Conservation (phyloP, 192 early-diverging fungal species). For the Umbelopsis sp. region DNA sequence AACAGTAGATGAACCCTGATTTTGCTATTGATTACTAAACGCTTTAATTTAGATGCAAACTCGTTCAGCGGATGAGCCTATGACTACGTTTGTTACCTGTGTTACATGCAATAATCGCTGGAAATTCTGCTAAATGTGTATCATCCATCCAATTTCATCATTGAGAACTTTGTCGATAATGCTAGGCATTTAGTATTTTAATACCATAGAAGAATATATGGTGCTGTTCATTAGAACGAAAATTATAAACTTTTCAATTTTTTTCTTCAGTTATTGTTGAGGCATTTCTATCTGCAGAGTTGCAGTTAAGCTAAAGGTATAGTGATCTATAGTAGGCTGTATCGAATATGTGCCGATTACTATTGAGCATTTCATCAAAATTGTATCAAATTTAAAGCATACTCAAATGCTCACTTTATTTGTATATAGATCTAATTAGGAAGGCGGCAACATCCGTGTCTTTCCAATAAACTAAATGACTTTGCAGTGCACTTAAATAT, state of each 20-base stretch:
- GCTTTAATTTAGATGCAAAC: slow-evolving; percentile 53
- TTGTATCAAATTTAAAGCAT: too few relatives aligned
- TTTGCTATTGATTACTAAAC: not conserved
- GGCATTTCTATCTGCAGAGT: too few relatives aligned
- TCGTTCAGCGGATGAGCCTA: slow-evolving; percentile 96
- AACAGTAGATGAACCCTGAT: not conserved
- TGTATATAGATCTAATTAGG: slow-evolving; percentile 24
- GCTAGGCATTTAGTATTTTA: too few relatives aligned
- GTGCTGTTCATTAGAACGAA: too few relatives aligned
- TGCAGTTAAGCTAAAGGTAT: too few relatives aligned
- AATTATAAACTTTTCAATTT: too few relatives aligned
- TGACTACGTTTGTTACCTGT: slow-evolving; percentile 98
- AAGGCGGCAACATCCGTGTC: slow-evolving; percentile 42
- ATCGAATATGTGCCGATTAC: too few relatives aligned
- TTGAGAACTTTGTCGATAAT: too few relatives aligned
- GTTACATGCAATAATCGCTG: slow-evolving; percentile 81
- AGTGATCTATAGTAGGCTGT: too few relatives aligned
- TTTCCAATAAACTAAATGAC: slow-evolving; percentile 39
- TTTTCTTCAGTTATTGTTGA: too few relatives aligned
- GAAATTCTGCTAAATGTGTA: slow-evolving; percentile 53
- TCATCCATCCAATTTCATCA: not conserved
- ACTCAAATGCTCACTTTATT: not conserved
- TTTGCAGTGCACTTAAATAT: slow-evolving; percentile 47
- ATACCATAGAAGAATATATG: too few relatives aligned
- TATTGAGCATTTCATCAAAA: too few relatives aligned